Conservation (phyloP, 768 basidiomycete genomes). For the Phylloporus rhodoxanthus region DNA sequence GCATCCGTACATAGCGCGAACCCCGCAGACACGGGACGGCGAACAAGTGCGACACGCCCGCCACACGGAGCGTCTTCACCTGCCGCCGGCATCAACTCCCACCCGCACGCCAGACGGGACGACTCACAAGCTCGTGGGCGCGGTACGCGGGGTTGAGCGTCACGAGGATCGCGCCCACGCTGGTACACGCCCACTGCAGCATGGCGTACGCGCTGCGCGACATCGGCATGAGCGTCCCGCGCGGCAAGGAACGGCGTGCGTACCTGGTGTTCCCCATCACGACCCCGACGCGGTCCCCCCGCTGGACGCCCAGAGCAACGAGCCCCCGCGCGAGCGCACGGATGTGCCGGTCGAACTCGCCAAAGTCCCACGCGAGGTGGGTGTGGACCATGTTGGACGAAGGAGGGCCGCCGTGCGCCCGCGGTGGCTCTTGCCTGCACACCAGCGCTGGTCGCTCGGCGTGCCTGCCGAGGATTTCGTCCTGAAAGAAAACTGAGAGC, state of each 20-base stretch:
- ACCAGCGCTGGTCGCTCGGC: constrained; percentile 55
- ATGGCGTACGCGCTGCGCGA: constrained; percentile 62
- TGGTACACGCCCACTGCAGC: constrained; percentile 84
- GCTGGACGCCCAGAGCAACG: constrained; percentile 59
- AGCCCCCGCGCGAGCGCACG: constrained; percentile 67
- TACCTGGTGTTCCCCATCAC: constrained; percentile 86
- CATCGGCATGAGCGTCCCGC: not conserved
- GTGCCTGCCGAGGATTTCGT: constrained; percentile 48
- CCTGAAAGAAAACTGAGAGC: constrained; percentile 55
- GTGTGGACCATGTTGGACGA: constrained; percentile 44
- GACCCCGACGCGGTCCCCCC: constrained; percentile 73
- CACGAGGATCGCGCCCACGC: constrained; percentile 75
- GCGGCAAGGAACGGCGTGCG: not conserved
- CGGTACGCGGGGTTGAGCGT: constrained; percentile 82
- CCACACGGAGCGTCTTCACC: constrained; percentile 58
- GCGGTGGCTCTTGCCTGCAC: constrained; percentile 52
- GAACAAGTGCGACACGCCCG: constrained; percentile 63
- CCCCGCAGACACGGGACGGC: constrained; percentile 63
- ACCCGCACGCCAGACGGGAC: not conserved
- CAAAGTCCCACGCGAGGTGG: constrained; percentile 69
- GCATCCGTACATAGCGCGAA: constrained; percentile 57
- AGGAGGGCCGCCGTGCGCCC: constrained; percentile 55
- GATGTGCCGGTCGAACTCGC: constrained; percentile 62
- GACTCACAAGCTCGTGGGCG: constrained; percentile 55
- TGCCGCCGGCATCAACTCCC: constrained; percentile 21